Percentiles rank a stretch among this genome's conserved stretches.
These are phyloP conservation scores for Musa balbisiana DNA, from an alignment of 202 grass and related monocot genomes.

Conservation along the genomic window DNA sequence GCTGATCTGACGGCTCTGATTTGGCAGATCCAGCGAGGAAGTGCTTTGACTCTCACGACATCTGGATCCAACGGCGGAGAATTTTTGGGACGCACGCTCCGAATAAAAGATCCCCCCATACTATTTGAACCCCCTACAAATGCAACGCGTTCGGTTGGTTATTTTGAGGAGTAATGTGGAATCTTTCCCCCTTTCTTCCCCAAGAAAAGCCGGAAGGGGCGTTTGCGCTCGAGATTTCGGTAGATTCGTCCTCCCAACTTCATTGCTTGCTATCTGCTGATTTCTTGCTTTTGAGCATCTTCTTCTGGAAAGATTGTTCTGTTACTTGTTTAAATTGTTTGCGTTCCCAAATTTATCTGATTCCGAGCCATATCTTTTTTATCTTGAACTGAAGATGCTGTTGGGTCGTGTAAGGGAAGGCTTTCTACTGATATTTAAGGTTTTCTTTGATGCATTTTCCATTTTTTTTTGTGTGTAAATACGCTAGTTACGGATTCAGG, in stretches of 20 bases:
- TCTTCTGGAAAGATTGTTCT: not conserved
- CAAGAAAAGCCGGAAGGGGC: not conserved
- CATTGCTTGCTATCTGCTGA: not conserved
- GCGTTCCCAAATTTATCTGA: not conserved
- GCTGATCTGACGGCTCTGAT: not conserved
- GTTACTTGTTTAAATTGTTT: not conserved
- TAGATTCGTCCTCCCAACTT: not conserved
- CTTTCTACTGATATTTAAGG: no score
- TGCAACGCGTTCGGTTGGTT: not conserved
- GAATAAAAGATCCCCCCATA: not conserved
- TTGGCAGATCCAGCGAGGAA: not conserved
- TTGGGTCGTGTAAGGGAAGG: no score
- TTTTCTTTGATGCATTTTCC: no score
- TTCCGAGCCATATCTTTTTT: no score
- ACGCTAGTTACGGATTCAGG: no score
- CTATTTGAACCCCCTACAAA: not conserved
- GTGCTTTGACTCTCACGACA: not conserved
- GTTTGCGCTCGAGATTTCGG: not conserved
- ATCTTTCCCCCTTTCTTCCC: not conserved
- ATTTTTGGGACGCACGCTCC: not conserved
- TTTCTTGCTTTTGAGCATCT: not conserved
- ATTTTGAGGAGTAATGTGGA: not conserved
- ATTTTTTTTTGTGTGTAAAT: no score
- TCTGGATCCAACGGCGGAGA: not conserved
- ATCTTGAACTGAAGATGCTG: not conserved